Conservation (phyloP, 768 basidiomycete genomes). For the Lepiota subincarnata region DNA sequence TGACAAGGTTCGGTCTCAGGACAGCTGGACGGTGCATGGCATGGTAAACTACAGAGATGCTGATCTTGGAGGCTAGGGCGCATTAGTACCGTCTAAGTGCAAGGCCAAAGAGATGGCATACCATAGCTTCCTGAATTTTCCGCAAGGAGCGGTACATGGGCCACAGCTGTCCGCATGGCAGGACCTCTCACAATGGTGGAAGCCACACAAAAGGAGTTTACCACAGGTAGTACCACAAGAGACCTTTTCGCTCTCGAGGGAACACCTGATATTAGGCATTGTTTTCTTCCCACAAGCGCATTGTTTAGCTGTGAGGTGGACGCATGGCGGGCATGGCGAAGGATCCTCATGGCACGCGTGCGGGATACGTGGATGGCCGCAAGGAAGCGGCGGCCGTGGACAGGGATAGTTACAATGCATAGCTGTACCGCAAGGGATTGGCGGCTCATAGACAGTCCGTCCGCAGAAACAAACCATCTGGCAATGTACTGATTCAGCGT, state of each 20-base stretch:
- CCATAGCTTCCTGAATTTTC: constrained; percentile 86
- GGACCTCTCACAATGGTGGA: constrained; percentile 76
- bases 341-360: constrained; percentile 83
- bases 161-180: constrained; percentile 89
- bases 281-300: constrained; percentile 90
- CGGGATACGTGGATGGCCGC: constrained; percentile 75
- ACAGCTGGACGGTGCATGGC: constrained; percentile 89
- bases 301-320: constrained; percentile 67
- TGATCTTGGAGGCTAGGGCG: constrained; percentile 52
- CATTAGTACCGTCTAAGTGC: background rate
- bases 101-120: constrained; percentile 22
- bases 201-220: constrained; percentile 79
- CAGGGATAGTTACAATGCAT: constrained; percentile 83
- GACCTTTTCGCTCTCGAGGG: constrained; percentile 70
- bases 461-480: constrained; percentile 82
- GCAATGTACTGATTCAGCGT: constrained; percentile 3
- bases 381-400: constrained; percentile 57
- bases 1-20: constrained; percentile 77
- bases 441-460: constrained; percentile 83
- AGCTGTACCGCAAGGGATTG: constrained; percentile 80
- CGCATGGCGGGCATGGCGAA: constrained; percentile 79
- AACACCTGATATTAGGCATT: constrained; percentile 79
- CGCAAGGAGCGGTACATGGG: constrained; percentile 69
- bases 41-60: constrained; percentile 74
- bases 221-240: constrained; percentile 83